Evolutionary conservation across 331 rosid genomes (phyloP), one percentile per base, ranked within the genome.

Genomic region (Stylosanthes scabra): DNA sequence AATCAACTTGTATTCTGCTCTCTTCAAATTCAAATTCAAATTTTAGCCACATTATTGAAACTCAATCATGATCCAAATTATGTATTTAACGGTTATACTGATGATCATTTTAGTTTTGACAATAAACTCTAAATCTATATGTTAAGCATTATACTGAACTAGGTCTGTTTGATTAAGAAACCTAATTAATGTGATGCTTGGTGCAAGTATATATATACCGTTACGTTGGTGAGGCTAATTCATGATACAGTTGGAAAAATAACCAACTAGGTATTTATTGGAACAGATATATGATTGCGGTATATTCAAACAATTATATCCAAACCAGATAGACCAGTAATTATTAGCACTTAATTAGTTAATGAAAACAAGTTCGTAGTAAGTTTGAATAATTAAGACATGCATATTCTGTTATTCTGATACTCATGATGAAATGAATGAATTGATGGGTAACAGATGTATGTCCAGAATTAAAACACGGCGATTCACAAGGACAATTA

Each of bases 1-100:
- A 81, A 72, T 60, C 65, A 66, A 29, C 69, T 47, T 71, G 64
- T 70, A 16, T 34, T 34, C 39, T 71, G 37, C 10, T 47, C 55
- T 76, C 69, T 68, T 72, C 73, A 28, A 59, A 15, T 68, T 51
- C 74, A 68, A 49, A 20, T 78, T 74, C 83, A 74, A 73, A 73
- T 56, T 39, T 51, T 13, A 47, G 31, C 63, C 7, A 61, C 1
- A 46, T 54, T 39, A 46, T 54, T 39, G 20, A 20, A 20, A 20
- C 25, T 20, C 25, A 20, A 20, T 20, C 25, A 20, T 20, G 25
- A 20, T 20, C 25, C 69, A 46, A 11, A 45, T 9, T 16, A 6
- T 39, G 8, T 66, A 47, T 45, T 45, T 45, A 65, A 65, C 58
- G 4, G 13, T 27, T 25, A 34, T 34, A 46, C 5, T 27, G 71